phyloP scores from a whole-genome alignment of 495 filamentous ascomycete species.

The Usnea hakonensis region DNA sequence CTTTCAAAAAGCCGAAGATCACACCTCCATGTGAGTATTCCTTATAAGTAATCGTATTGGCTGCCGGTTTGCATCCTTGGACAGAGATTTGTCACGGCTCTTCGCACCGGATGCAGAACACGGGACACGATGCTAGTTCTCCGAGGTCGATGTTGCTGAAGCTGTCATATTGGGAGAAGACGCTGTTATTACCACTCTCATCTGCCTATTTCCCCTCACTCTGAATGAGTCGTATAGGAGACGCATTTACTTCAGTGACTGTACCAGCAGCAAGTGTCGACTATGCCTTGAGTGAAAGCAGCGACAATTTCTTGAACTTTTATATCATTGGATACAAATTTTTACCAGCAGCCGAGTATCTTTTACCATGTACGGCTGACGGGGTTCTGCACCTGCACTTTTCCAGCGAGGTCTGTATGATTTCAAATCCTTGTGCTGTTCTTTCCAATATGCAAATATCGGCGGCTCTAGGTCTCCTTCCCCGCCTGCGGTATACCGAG shows the following conservation, averaged over 20 bases:
- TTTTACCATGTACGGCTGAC: neutral
- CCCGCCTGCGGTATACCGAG: neutral
- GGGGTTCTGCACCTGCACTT: neutral
- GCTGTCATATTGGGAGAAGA: neutral
- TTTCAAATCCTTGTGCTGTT: neutral
- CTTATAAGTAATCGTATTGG: conserved; percentile 13
- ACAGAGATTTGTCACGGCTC: conserved; percentile 1
- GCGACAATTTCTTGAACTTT: too few species aligned
- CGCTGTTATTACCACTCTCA: too few species aligned
- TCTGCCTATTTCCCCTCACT: too few species aligned
- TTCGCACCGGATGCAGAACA: conserved; percentile 2
- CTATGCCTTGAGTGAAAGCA: too few species aligned
- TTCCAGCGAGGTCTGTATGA: neutral
- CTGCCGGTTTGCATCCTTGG: neutral
- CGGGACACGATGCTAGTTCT: neutral
- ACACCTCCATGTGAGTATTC: too few species aligned
- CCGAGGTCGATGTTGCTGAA: neutral
- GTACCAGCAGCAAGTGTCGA: too few species aligned
- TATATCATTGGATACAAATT: too few species aligned
- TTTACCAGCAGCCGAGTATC: too few species aligned
- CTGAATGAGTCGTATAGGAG: too few species aligned
- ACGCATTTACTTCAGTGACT: too few species aligned
- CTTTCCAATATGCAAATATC: too few species aligned
- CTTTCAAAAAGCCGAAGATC: too few species aligned
- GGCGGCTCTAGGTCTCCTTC: neutral